phyloP scores from a whole-genome alignment of 495 filamentous ascomycete species.

The Podospora comata region DNA sequence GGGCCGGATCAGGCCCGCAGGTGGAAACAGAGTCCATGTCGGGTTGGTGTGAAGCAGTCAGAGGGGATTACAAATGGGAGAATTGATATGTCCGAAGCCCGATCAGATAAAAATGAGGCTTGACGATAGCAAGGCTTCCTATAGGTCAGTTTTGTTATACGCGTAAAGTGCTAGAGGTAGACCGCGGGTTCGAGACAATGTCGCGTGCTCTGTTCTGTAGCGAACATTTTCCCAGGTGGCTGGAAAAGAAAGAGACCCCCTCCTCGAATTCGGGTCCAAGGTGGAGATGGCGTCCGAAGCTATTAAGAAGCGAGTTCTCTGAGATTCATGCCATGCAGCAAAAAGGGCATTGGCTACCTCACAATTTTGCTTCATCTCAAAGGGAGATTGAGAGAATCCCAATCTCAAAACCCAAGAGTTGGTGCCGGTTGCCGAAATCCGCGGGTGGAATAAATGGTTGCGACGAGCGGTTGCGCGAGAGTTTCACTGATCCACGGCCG shows the following conservation, averaged over 20 bases:
- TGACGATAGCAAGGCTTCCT: neutral
- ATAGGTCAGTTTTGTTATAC: neutral
- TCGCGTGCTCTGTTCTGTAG: neutral
- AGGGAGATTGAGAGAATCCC: neutral
- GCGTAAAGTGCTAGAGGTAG: neutral
- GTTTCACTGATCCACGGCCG: conserved; percentile 3
- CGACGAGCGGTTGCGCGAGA: neutral
- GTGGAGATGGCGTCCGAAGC: neutral
- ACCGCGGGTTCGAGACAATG: neutral
- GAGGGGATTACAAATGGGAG: neutral
- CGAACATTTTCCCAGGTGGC: neutral
- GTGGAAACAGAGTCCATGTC: neutral
- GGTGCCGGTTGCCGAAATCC: neutral
- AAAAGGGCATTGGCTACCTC: neutral
- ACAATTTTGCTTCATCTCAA: neutral
- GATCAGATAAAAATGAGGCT: neutral
- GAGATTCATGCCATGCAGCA: neutral
- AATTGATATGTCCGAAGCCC: neutral
- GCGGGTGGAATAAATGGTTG: neutral
- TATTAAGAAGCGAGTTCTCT: neutral
- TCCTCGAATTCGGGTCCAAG: neutral
- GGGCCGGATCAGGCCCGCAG: neutral
- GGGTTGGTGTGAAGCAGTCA: neutral
- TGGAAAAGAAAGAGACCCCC: neutral
- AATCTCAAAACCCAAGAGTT: neutral